Base-by-base conservation (phyloP, 192 early-diverging fungal genomes). In the Anaeromyces robustus region DNA sequence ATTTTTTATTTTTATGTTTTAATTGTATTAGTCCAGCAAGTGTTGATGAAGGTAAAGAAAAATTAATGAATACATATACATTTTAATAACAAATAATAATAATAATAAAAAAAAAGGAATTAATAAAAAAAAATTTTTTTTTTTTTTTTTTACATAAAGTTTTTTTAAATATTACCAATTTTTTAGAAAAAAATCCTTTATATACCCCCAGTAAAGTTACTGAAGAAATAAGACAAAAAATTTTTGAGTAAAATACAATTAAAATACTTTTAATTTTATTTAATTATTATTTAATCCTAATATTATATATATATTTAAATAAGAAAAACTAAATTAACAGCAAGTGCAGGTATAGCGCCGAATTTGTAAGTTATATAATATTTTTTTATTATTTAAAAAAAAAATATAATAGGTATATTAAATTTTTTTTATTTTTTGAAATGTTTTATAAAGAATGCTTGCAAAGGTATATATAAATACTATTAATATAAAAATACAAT, bases 291-390 rank as follows among this genome's bases (percentile, higher is more conserved):
- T 22, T 18, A 52, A 41, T 41, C 1, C 4, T 41, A 41, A 14
- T 41, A 14, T 41, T 14, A 14, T 41, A 41, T 41, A 41, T 16
- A 16, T 41, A 41, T 22, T n/a, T n/a, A n/a, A n/a, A n/a, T 22
- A 68, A 68, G 52, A n/a, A 26, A 68, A 28, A 87, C 87, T 14
- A 68, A 81, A 30, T 77, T 89, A 41, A 88, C 87, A 37, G 86
- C 88, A 11, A 87, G 86, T 43, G 88, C 88, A 29, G 86, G 87
- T 29, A 89, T 89, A 30, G 88, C 87, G n/a, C 81, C 87, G n/a
- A 89, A 89, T 77, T 26, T 81, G 80, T 81, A 29, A 30, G 16
- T 14, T 34, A 12, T 19, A 29, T 18, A 14, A 79, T 19, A 43
- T 80, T 39, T 16, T 86, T 29, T n/a, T n/a, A n/a, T n/a, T n/a